Evolutionary conservation across 495 filamentous ascomycete species (phyloP).

Genomic region (Umbilicaria muhlenbergii): DNA sequence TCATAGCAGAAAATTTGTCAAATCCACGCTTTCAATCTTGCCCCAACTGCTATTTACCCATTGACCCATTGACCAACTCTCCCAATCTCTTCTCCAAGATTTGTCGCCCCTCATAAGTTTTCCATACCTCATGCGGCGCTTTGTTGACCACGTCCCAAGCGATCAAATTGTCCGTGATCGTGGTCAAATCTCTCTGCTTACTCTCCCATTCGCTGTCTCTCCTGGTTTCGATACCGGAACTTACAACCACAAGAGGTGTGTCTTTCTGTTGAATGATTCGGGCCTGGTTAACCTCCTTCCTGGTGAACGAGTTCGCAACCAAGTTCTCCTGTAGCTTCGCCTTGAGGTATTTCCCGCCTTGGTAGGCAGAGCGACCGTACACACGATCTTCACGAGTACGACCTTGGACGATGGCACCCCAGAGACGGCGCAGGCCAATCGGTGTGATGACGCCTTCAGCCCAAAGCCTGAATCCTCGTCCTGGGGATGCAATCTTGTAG

Average conservation of each 20-base stretch:
- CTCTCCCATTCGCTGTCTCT: constrained; percentile 55
- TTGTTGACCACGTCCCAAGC: constrained; percentile 76
- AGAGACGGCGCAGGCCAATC: constrained; percentile 63
- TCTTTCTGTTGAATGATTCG: constrained; percentile 58
- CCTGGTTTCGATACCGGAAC: constrained; percentile 47
- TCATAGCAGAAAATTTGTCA: too few relatives aligned
- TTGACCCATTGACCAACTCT: constrained; percentile 39
- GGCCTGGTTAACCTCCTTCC: constrained; percentile 62
- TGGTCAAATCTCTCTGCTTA: constrained; percentile 69
- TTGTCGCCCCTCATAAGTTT: constrained; percentile 44
- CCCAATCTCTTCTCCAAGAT: constrained; percentile 55
- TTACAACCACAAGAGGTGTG: constrained; percentile 66
- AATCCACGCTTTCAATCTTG: too few relatives aligned
- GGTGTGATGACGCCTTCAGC: constrained; percentile 69
- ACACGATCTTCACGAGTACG: constrained; percentile 71
- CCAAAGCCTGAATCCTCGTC: constrained; percentile 74
- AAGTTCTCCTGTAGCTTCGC: constrained; percentile 86
- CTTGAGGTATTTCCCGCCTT: constrained; percentile 67
- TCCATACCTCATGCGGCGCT: constrained; percentile 83
- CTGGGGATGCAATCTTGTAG: constrained; percentile 41
- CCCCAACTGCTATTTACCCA: constrained; percentile 1
- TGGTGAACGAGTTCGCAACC: constrained; percentile 66
- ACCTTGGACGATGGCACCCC: constrained; percentile 63
- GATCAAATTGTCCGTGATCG: constrained; percentile 56
- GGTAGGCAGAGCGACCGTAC: constrained; percentile 60